Conservation (phyloP, 2,329 filamentous ascomycete species). For the Ophidiomyces ophidiicola region DNA sequence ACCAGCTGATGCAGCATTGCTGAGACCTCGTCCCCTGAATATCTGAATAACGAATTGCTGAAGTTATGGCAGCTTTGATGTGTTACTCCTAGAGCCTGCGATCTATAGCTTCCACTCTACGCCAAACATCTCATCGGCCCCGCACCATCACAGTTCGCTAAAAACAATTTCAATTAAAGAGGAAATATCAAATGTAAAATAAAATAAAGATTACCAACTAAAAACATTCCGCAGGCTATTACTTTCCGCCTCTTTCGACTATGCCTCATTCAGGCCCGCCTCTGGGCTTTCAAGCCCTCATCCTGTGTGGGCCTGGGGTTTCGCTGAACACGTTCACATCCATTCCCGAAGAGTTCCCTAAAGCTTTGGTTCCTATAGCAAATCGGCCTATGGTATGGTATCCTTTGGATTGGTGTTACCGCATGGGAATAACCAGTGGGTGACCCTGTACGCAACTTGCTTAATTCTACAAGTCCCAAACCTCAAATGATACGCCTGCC, state of each 20-base stretch:
- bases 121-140: no score
- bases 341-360: slow-evolving; percentile 38
- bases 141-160: no score
- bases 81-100: no score
- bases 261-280: slow-evolving; percentile 10
- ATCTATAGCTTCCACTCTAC: no score
- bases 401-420: slow-evolving; percentile 38
- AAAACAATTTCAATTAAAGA: no score
- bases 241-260: neutral
- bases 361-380: slow-evolving; percentile 38
- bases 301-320: slow-evolving; percentile 38
- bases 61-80: no score
- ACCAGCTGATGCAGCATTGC: no score
- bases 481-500: slow-evolving; percentile 2
- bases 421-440: slow-evolving; percentile 38
- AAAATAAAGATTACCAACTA: neutral
- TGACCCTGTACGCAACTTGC: slow-evolving; percentile 6
- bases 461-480: neutral
- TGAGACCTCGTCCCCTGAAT: no score
- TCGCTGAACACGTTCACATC: slow-evolving; percentile 41
- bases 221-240: no score
- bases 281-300: slow-evolving; percentile 37
- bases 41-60: no score
- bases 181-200: no score
- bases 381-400: slow-evolving; percentile 42